These are phyloP conservation scores for Arthromyces matolae DNA, from an alignment of 768 basidiomycete genomes.

Conservation along the genomic window DNA sequence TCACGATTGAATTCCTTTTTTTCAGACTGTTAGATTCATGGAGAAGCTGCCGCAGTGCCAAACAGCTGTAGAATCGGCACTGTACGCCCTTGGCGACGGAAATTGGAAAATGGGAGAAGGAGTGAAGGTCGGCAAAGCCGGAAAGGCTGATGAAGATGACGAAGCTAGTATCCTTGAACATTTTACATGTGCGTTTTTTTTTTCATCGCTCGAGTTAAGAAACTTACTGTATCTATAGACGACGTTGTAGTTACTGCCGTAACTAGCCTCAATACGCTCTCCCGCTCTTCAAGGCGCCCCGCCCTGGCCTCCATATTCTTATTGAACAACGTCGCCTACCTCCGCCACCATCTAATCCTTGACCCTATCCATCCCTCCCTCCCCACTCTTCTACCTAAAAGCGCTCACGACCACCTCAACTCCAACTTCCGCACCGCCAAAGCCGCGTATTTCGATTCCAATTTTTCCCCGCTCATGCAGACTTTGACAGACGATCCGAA, in stretches of 20 bases:
- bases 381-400: slow-evolving; percentile 51
- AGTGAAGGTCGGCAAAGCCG: slow-evolving; percentile 51
- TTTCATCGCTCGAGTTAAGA: no score
- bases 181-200: slow-evolving; percentile 55
- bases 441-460: slow-evolving; percentile 80
- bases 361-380: slow-evolving; percentile 46
- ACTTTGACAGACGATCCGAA: slow-evolving; percentile 60
- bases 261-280: slow-evolving; percentile 57
- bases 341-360: slow-evolving; percentile 56
- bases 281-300: slow-evolving; percentile 55
- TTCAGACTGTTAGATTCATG: slow-evolving; percentile 65
- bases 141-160: slow-evolving; percentile 48
- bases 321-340: slow-evolving; percentile 74
- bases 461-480: slow-evolving; percentile 77
- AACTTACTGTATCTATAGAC: slow-evolving; percentile 35
- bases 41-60: slow-evolving; percentile 68
- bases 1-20: slow-evolving; percentile 4
- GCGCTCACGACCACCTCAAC: slow-evolving; percentile 58
- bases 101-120: slow-evolving; percentile 94
- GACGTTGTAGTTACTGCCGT: slow-evolving; percentile 72
- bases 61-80: slow-evolving; percentile 59
- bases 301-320: slow-evolving; percentile 74
- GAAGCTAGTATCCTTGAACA: slow-evolving; percentile 67
- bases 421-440: slow-evolving; percentile 78
- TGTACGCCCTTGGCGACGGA: slow-evolving; percentile 75